Evolutionary conservation across 2,329 filamentous ascomycete genomes (phyloP), one percentile per base, ranked within the genome.

Genomic region (Trichoderma hamatum): DNA sequence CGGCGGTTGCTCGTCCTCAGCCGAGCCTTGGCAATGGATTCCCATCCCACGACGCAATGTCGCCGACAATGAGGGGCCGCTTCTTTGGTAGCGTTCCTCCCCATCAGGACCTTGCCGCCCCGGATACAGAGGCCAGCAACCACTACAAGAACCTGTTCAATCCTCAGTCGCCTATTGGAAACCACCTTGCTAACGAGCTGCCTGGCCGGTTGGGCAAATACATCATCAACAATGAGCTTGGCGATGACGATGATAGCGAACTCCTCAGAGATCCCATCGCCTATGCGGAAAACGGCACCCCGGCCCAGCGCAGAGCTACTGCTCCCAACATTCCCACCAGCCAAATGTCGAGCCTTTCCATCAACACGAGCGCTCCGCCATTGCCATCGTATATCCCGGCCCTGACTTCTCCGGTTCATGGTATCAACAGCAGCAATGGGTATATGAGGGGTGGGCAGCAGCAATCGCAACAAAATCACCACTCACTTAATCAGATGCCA

Each of bases 181-280:
- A 89, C 75, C 87, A 90, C 65, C 83, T 91, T n/a, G 82, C 83
- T n/a, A 89, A 90, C 70, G 83, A 85, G 30, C 21, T 46, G 61
- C 80, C 83, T 19, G 84, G 88, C 68, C 83, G 87, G 46, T 86
- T 88, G 3, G 90, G 91, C 73, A 93, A 93, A 78, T 87, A 88
- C 3, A 82, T 93, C 62, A 94, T 94, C 78, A 90, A 87, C 72
- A 88, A 91, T 73, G 88, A 92, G 74, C 77, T 77, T 26, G 85
- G 85, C 19, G 88, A 87, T 32, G 86, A 89, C 61, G 86, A 89
- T 61, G 91, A 91, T 2, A 88, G 85, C 39, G 86, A 90, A 73
- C 82, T 94, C n/a, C 83, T 93, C 56, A 90, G 90, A 69, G 89
- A 93, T 67, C 88, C 91, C 0, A 84, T 92, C 54, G 89, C 87